These are phyloP conservation scores for Dothideomycetidae sp. DNA, from an alignment of 2,329 filamentous ascomycete genomes.

Conservation along the genomic window DNA sequence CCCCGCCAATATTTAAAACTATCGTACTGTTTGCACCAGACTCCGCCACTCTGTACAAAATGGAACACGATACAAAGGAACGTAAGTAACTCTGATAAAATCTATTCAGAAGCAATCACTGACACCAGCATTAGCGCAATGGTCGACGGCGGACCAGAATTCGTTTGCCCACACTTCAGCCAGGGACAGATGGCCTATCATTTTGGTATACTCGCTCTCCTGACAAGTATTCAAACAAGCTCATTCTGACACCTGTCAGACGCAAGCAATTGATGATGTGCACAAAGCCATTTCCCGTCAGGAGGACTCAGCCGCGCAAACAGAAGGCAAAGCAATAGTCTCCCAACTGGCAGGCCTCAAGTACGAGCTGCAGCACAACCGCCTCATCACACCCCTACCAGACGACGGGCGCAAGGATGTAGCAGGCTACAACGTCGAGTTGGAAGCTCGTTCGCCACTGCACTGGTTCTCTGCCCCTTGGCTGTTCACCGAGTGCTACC, in stretches of 20 bases:
- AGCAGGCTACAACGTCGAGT: constrained; percentile 68
- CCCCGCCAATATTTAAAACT: no score
- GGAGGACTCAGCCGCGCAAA: constrained; percentile 48
- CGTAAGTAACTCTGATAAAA: constrained; percentile 36
- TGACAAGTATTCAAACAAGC: background rate
- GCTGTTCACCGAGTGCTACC: constrained; percentile 88
- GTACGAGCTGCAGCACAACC: constrained; percentile 88
- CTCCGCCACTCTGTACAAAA: no score
- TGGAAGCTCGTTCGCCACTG: constrained; percentile 56
- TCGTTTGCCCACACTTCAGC: constrained; percentile 84
- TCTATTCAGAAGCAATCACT: constrained; percentile 11
- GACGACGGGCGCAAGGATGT: constrained; percentile 71
- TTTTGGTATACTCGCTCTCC: constrained; percentile 47
- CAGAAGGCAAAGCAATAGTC: constrained; percentile 78
- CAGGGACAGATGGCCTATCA: constrained; percentile 80
- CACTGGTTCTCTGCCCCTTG: constrained; percentile 77
- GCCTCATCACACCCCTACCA: constrained; percentile 57
- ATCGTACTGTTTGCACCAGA: no score
- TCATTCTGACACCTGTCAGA: constrained; percentile 37
- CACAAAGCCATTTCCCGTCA: constrained; percentile 54
- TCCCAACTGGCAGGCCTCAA: constrained; percentile 69
- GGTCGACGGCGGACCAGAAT: constrained; percentile 62
- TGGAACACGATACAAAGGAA: constrained; percentile 64
- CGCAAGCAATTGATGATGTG: constrained; percentile 86
- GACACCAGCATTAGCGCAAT: constrained; percentile 44